phyloP scores from a whole-genome alignment of 805 yeast genomes.

The Jamesozyma jinghongensis region DNA sequence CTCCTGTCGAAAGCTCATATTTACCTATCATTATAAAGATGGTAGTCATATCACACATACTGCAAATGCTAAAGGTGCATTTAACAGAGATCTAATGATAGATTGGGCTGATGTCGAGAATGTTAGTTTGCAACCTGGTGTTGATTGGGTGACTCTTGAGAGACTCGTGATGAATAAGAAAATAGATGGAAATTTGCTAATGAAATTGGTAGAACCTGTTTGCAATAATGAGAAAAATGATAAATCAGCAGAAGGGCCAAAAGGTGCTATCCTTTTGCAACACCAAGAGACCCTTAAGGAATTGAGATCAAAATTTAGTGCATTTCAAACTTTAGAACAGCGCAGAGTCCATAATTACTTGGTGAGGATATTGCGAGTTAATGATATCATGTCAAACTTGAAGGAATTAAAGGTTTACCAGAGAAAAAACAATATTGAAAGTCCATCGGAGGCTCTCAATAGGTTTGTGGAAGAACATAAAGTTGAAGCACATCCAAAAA shows the following conservation, averaged over 20 bases:
- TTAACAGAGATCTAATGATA: conserved; percentile 53
- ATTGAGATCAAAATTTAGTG: conserved; percentile 34
- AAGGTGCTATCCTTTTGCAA: neutral
- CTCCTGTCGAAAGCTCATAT: conserved; percentile 42
- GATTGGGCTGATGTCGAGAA: conserved; percentile 63
- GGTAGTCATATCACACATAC: conserved; percentile 58
- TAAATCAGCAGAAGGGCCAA: too few species aligned
- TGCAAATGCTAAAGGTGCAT: conserved; percentile 53
- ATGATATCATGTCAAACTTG: conserved; percentile 70
- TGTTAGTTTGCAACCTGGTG: conserved; percentile 38
- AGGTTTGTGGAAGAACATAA: conserved; percentile 22
- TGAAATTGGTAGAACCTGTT: too few species aligned
- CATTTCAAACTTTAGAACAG: conserved; percentile 40
- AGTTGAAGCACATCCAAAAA: neutral
- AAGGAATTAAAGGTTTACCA: conserved; percentile 55
- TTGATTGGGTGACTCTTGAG: conserved; percentile 40
- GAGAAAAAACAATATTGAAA: conserved; percentile 36
- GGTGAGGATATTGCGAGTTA: conserved; percentile 62
- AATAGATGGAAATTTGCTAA: too few species aligned
- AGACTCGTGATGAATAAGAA: conserved; percentile 14
- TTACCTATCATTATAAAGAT: conserved; percentile 50
- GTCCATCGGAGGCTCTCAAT: conserved; percentile 50
- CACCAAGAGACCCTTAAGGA: conserved; percentile 20
- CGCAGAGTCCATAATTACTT: conserved; percentile 59
- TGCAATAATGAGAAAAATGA: neutral